These are phyloP conservation scores for Epichloe sibirici DNA, from an alignment of 2,329 filamentous ascomycete species.

Conservation along the genomic window DNA sequence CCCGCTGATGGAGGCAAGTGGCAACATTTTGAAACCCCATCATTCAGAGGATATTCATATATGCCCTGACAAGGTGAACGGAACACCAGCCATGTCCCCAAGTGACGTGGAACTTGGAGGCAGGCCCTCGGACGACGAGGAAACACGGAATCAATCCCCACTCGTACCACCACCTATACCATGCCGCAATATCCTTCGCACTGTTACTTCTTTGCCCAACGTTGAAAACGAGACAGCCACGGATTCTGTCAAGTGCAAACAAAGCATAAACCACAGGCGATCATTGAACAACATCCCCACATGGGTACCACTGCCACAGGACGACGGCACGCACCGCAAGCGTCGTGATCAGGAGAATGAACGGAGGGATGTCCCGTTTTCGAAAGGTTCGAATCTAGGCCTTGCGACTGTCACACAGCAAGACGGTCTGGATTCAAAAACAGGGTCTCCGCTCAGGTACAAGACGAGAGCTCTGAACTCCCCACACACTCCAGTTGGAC, in stretches of 20 bases:
- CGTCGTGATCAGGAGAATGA: slow-evolving; percentile 12
- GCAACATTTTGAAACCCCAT: not conserved
- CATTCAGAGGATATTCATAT: not conserved
- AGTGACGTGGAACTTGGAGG: not conserved
- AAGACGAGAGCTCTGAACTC: not conserved
- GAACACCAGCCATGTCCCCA: not conserved
- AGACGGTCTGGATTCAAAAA: slow-evolving; percentile 11
- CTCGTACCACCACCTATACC: not conserved
- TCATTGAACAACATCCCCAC: slow-evolving; percentile 15
- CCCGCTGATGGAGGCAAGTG: not conserved
- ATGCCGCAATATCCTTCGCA: slow-evolving; percentile 1
- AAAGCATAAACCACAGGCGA: slow-evolving; percentile 11
- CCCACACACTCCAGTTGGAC: slow-evolving; percentile 1
- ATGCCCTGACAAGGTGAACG: not conserved
- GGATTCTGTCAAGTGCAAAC: not conserved
- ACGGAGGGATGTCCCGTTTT: slow-evolving; percentile 10
- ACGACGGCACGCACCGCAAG: slow-evolving; percentile 13
- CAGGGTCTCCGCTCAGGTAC: slow-evolving; percentile 10
- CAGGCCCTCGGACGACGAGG: not conserved
- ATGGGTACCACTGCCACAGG: slow-evolving; percentile 6
- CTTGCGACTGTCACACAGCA: slow-evolving; percentile 11
- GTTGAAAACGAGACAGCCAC: not conserved
- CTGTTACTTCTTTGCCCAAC: not conserved
- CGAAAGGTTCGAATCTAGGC: slow-evolving; percentile 19
- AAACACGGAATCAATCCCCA: not conserved